A percentile compares a stretch with the other conserved stretches of the same genome.
These are phyloP conservation scores for Coemansia sp. DNA, from an alignment of 192 early-diverging fungal genomes.

Conservation along the genomic window DNA sequence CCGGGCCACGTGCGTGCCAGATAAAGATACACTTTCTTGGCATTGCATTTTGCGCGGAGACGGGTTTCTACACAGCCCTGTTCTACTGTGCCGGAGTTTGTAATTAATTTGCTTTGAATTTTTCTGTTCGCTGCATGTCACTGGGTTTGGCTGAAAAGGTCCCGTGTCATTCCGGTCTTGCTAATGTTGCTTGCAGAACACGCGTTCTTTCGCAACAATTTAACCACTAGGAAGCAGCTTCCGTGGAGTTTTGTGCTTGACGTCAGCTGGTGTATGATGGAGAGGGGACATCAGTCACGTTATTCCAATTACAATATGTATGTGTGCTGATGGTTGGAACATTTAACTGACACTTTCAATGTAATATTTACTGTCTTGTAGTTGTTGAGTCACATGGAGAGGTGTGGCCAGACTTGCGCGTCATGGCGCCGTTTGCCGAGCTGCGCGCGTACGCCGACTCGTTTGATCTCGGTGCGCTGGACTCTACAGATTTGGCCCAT, in stretches of 20 bases:
- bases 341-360: background rate
- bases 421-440: conserved; percentile 79
- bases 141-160: background rate
- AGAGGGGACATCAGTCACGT: background rate
- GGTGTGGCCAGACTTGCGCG: conserved; percentile 71
- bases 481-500: conserved; percentile 71
- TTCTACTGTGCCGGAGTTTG: conserved; percentile 6
- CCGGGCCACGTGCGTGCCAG: conserved; percentile 1
- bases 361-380: conserved; percentile 27
- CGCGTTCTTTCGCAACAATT: background rate
- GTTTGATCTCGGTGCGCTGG: conserved; percentile 68
- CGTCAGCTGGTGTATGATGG: background rate
- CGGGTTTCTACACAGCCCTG: conserved; percentile 4
- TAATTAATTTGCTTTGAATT: background rate
- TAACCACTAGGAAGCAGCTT: background rate
- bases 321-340: background rate
- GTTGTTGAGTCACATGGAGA: conserved; percentile 92
- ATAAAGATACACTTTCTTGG: background rate
- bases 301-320: background rate
- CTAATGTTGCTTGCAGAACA: conserved; percentile 1
- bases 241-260: background rate
- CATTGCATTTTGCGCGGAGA: background rate
- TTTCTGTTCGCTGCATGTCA: background rate
- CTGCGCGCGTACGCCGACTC: conserved; percentile 61
- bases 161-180: background rate